Conservation (phyloP, 306 rosid species). For the Quercus cerris region DNA sequence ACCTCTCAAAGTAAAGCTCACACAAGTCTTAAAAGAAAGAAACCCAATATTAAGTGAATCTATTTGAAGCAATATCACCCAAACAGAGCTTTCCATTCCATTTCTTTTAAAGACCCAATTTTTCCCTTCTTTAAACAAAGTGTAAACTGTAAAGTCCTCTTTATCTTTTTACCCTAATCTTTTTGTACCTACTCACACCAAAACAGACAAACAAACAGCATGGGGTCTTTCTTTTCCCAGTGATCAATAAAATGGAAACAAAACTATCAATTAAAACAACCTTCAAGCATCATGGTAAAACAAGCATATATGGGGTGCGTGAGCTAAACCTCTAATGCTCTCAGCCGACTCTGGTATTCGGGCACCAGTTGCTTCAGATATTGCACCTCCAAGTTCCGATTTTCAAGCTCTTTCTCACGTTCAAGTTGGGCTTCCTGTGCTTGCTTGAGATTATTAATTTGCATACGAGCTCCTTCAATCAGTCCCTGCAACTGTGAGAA, state of each 20-base stretch:
- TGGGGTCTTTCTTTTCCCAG: not conserved
- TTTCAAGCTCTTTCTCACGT: too few relatives aligned
- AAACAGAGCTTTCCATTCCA: not conserved
- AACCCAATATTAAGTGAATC: not conserved
- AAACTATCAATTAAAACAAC: not conserved
- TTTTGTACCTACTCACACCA: not conserved
- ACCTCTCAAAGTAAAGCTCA: not conserved
- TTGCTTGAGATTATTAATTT: constrained; percentile 44
- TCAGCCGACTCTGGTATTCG: too few relatives aligned
- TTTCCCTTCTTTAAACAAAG: not conserved
- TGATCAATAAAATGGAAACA: constrained; percentile 14
- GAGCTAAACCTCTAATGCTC: too few relatives aligned
- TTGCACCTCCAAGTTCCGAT: constrained; percentile 51
- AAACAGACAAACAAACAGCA: not conserved
- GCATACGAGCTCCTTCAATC: constrained; percentile 49
- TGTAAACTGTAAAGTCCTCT: not conserved
- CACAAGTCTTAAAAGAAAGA: not conserved
- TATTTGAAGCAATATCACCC: not conserved
- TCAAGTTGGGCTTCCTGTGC: too few relatives aligned
- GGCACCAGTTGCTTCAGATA: constrained; percentile 23
- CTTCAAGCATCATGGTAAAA: too few relatives aligned
- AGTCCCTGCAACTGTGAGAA: constrained; percentile 30
- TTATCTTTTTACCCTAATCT: not conserved
- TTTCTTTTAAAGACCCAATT: not conserved
- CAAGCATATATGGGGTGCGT: too few relatives aligned